These are phyloP conservation scores for Ceratobasidium papillatum DNA, from an alignment of 1,284 basidiomycete species.

Conservation along the genomic window DNA sequence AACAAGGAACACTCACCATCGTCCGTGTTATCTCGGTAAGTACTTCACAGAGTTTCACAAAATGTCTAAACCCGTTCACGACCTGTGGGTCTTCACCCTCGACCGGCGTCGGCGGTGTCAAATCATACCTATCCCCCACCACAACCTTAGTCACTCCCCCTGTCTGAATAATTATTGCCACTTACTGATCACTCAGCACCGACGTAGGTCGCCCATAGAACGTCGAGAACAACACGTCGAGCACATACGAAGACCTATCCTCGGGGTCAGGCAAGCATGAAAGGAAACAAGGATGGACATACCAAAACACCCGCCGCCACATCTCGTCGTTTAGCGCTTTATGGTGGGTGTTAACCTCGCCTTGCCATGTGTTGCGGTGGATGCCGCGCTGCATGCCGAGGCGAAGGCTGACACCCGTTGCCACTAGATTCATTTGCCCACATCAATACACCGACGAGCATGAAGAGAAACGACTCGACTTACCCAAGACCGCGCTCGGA, in stretches of 20 bases:
- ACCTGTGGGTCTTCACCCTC: conserved; percentile 28
- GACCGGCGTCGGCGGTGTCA: conserved; percentile 25
- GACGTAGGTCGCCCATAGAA: conserved; percentile 37
- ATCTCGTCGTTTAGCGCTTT: conserved; percentile 37
- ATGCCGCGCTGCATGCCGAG: conserved; percentile 39
- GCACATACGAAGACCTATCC: conserved; percentile 30
- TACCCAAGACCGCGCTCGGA: conserved; percentile 39
- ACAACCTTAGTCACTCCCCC: background rate
- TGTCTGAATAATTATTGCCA: background rate
- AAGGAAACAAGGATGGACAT: background rate
- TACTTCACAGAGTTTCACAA: conserved; percentile 32
- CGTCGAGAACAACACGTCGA: conserved; percentile 34
- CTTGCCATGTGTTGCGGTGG: conserved; percentile 40
- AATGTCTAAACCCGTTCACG: conserved; percentile 28
- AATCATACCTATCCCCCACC: conserved; percentile 18
- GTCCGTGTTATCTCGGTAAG: conserved; percentile 37
- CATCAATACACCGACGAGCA: background rate
- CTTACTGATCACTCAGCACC: conserved; percentile 31
- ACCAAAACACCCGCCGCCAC: conserved; percentile 38
- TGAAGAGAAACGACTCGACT: background rate
- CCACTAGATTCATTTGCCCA: conserved; percentile 31
- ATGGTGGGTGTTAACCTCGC: conserved; percentile 40
- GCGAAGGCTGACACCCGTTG: conserved; percentile 41
- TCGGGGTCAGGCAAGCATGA: background rate
- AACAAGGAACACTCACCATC: conserved; percentile 16